A percentile compares a stretch with the other conserved stretches of the same genome.
Conservation (phyloP, 495 filamentous ascomycete genomes). For the Penicillium silybi region DNA sequence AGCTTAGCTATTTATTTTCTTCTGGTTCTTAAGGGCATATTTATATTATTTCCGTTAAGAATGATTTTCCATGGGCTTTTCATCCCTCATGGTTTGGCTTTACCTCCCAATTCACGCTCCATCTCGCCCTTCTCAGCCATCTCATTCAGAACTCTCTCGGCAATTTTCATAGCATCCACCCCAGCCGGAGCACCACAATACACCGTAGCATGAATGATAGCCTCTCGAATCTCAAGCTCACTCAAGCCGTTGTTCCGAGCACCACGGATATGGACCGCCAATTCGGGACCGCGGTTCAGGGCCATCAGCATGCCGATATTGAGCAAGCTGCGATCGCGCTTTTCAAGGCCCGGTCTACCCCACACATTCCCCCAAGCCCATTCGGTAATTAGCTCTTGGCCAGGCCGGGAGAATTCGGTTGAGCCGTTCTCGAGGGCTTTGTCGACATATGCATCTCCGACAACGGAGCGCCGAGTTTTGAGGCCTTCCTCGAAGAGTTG, state of each 20-base stretch:
- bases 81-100: not conserved
- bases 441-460: conserved; percentile 36
- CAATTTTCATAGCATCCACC: conserved; percentile 26
- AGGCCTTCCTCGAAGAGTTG: conserved; percentile 52
- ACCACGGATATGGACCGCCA: conserved; percentile 47
- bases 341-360: conserved; percentile 45
- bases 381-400: conserved; percentile 43
- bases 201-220: conserved; percentile 42
- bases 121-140: conserved; percentile 16
- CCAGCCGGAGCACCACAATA: conserved; percentile 44
- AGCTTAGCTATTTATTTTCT: too few species aligned
- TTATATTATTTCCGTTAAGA: too few species aligned
- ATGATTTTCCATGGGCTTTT: not conserved
- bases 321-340: conserved; percentile 44
- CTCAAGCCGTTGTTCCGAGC: conserved; percentile 45
- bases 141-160: conserved; percentile 12
- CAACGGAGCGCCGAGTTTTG: conserved; percentile 44
- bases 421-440: conserved; percentile 10
- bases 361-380: conserved; percentile 47
- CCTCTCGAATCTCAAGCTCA: conserved; percentile 51
- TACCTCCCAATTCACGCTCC: conserved; percentile 5
- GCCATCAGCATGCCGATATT: conserved; percentile 51
- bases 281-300: conserved; percentile 40
- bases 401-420: conserved; percentile 32
- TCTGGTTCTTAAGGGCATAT: too few species aligned